phyloP scores from a whole-genome alignment of 176 grass and related monocot genomes.

The Oryza nivara region DNA sequence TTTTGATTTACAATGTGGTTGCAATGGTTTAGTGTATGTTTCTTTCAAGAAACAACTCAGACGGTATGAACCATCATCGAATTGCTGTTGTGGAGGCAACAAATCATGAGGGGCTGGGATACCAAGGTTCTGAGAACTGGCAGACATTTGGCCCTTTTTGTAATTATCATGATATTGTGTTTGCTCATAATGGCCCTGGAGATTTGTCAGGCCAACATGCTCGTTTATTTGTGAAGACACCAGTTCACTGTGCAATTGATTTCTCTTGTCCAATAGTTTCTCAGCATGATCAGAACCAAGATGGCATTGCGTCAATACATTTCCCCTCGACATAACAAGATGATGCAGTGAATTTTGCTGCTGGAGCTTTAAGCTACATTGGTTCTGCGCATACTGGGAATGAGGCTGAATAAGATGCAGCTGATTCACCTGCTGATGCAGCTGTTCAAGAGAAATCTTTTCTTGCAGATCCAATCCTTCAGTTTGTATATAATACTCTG shows the following conservation, averaged over 20 bases:
- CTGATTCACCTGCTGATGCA: conserved; percentile 44
- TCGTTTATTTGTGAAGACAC: conserved; percentile 41
- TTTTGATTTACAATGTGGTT: conserved; percentile 42
- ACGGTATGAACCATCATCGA: conserved; percentile 22
- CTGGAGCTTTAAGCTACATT: not conserved
- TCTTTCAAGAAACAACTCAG: conserved; percentile 11
- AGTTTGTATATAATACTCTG: conserved; percentile 43
- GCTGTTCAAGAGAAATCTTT: conserved; percentile 39
- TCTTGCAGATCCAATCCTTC: conserved; percentile 57
- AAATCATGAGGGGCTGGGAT: conserved; percentile 22
- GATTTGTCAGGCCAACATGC: not conserved
- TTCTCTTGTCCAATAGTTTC: conserved; percentile 29
- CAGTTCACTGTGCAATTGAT: conserved; percentile 41
- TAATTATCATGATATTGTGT: conserved; percentile 10
- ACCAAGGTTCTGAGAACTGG: conserved; percentile 36
- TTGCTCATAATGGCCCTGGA: not conserved
- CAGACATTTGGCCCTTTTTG: conserved; percentile 25
- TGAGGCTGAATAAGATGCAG: conserved; percentile 31
- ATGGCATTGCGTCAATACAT: too few species aligned
- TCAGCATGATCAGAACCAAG: too few species aligned
- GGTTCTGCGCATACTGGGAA: conserved; percentile 43
- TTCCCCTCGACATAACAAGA: not conserved
- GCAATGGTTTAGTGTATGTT: conserved; percentile 18
- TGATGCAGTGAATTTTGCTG: not conserved
- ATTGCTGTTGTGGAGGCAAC: conserved; percentile 31